Percentiles rank a stretch among this genome's conserved stretches.
Conservation (phyloP, 352 stramenopile genomes). For the Phytophthora sansomeana region DNA sequence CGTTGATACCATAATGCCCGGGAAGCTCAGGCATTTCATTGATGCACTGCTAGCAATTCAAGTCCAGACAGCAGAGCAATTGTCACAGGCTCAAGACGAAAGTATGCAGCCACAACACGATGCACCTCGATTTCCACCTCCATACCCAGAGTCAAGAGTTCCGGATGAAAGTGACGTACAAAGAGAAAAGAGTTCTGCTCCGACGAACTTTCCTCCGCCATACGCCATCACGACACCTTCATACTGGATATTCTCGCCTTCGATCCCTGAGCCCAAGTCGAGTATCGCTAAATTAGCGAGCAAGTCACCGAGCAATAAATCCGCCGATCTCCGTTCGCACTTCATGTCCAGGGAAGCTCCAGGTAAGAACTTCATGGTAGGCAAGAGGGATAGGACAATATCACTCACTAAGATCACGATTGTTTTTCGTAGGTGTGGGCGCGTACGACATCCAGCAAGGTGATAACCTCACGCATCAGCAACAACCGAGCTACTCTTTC, state of each 20-base stretch:
- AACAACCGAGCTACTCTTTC: constrained; percentile 52
- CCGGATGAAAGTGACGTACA: constrained; percentile 17
- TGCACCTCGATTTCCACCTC: constrained; percentile 39
- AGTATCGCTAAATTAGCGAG: constrained; percentile 33
- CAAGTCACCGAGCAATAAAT: constrained; percentile 25
- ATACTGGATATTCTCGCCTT: constrained; percentile 40
- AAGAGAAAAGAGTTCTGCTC: constrained; percentile 17
- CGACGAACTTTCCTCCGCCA: constrained; percentile 40
- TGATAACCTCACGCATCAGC: constrained; percentile 57
- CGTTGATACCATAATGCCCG: constrained; percentile 35
- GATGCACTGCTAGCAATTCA: constrained; percentile 39
- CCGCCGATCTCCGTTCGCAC: constrained; percentile 16
- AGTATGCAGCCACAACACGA: neutral
- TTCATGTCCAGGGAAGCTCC: constrained; percentile 29
- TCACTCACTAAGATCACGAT: neutral
- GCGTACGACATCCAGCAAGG: constrained; percentile 56
- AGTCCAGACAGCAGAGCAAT: neutral
- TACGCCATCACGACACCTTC: constrained; percentile 44
- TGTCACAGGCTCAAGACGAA: neutral
- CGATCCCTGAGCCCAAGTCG: constrained; percentile 30
- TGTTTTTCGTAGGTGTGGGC: constrained; percentile 43
- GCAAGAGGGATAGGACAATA: neutral
- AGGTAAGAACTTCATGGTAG: constrained; percentile 10
- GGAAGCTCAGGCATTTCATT: constrained; percentile 49
- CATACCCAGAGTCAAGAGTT: constrained; percentile 46